Percentiles rank a stretch among this genome's conserved stretches.
These are phyloP conservation scores for Cyclostephanos invisitatus DNA, from an alignment of 108 stramenopile species.

Conservation along the genomic window DNA sequence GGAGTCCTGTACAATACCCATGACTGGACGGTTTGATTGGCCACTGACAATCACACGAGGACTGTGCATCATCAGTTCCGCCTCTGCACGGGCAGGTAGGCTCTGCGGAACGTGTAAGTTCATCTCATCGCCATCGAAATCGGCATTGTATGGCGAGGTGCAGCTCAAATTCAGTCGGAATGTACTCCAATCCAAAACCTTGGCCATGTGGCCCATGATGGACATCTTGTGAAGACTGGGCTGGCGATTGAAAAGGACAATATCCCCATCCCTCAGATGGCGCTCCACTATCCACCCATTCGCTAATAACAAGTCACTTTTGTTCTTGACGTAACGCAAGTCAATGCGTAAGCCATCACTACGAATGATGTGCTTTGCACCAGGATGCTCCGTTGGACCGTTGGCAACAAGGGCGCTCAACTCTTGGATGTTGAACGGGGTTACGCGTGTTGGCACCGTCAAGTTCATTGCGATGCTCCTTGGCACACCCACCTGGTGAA, in stretches of 20 bases:
- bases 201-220: conserved; percentile 98
- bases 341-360: conserved; percentile 94
- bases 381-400: conserved; percentile 96
- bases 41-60: conserved; percentile 95
- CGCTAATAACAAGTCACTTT: conserved; percentile 87
- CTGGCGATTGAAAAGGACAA: conserved; percentile 99
- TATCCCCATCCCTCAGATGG: conserved; percentile 96
- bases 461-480: conserved; percentile 95
- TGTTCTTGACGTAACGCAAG: conserved; percentile 93
- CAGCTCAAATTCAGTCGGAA: conserved; percentile 98
- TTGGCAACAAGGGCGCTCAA: conserved; percentile 89
- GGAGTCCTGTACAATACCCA: conserved; percentile 99
- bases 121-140: conserved; percentile 99
- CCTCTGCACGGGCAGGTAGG: conserved; percentile 94
- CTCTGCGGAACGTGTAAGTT: conserved; percentile 98
- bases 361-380: conserved; percentile 96
- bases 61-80: conserved; percentile 96
- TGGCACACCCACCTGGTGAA: conserved; percentile 99
- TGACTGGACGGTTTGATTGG: conserved; percentile 98
- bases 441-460: conserved; percentile 97
- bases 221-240: conserved; percentile 99
- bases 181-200: conserved; percentile 98
- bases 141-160: conserved; percentile 99
- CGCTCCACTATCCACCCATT: conserved; percentile 98
- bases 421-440: conserved; percentile 90